Base-by-base conservation (phyloP, 441 rosid genomes). In the Populus hybrid region DNA sequence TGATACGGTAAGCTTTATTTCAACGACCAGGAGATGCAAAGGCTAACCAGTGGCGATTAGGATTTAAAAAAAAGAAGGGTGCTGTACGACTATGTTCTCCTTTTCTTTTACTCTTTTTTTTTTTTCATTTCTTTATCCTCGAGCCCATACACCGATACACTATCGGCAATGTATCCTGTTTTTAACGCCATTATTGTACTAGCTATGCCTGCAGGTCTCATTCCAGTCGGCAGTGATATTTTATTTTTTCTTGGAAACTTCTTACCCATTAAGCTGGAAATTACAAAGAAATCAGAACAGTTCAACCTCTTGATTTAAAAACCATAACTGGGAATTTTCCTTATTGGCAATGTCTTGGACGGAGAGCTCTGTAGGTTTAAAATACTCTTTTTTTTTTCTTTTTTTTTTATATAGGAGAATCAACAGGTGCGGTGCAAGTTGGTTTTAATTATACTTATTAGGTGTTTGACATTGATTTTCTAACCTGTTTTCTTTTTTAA, bases 381-480 rank as follows among this genome's bases (percentile, higher is more conserved):
- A 4, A n/a, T 10, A 38, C n/a, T 71, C 0, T 3, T 24, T 1
- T 46, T 46, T 3, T 38, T 1, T 46, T 46, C 1, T 0, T 40
- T 0, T 10, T 10, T 1, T n/a, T 32, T 18, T 20, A 0, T 9
- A 46, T 46, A 46, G 66, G 63, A 20, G 63, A 57, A 57, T 57
- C 63, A 2, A n/a, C 9, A 20, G 63, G n/a, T 11, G 23, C 35
- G 5, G 35, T 26, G n/a, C 70, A 67, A 24, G 35, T 32, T 57
- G 35, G 8, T 24, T 46, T 71, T 9, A 26, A 70, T n/a, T 23
- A 38, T 3, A 70, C 26, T 11, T 14, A 24, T 21, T 11, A 11
- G 76, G 83, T 83, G 89, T 77, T 85, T 86, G 90, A 67, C 68
- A 73, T 85, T 66, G 72, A 84, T 74, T 79, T 85, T 63, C 75